Evolutionary conservation across 805 yeast genomes (phyloP), one percentile per base, ranked within the genome.

Genomic region (Debaryomyces hansenii): DNA sequence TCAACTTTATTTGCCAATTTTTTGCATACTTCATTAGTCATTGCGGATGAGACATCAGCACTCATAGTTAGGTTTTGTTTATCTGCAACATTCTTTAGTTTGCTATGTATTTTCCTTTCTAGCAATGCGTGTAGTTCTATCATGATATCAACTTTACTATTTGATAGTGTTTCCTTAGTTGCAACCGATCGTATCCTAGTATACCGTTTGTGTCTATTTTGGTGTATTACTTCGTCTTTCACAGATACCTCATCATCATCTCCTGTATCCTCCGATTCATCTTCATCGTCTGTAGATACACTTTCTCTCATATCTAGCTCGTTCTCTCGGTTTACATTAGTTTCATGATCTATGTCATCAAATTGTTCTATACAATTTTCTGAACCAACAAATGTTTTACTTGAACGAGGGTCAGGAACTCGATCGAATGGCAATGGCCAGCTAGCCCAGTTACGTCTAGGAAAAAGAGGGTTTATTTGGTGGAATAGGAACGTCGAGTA

Each of bases 401-500:
- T 39, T 3, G 56, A 51, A 3, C 48, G 47, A 0, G 79, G 80
- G 16, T 64, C 68, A 0, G 79, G 79, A 0, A 73, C 72, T 4
- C 52, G 47, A 1, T 56, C 53, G 2, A 39, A 8, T 0, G 65
- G 56, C 33, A 74, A 58, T 1, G 92, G 92, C 92, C 92, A 86
- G 4, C 73, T 57, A 0, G 79, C 58, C 84, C 87, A 84, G 43
- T 58, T 45, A 39, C 53, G 38, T 43, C 50, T 41, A 38, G 77
- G 77, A 65, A 70, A 69, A 49, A 45, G 32, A 43, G 62, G 69
- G 62, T 64, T 64, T 42, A 64, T 64, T 38, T 56, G 63, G 46
- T 66, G 77, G 44, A 74, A 60, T 24, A 87, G 65, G 47, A 70
- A 69, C 0, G 83, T 59, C 20, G 86, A 77, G 59, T 85, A 87